These are phyloP conservation scores for Knoxdaviesia proteae DNA, from an alignment of 2,329 filamentous ascomycete species.

Conservation along the genomic window DNA sequence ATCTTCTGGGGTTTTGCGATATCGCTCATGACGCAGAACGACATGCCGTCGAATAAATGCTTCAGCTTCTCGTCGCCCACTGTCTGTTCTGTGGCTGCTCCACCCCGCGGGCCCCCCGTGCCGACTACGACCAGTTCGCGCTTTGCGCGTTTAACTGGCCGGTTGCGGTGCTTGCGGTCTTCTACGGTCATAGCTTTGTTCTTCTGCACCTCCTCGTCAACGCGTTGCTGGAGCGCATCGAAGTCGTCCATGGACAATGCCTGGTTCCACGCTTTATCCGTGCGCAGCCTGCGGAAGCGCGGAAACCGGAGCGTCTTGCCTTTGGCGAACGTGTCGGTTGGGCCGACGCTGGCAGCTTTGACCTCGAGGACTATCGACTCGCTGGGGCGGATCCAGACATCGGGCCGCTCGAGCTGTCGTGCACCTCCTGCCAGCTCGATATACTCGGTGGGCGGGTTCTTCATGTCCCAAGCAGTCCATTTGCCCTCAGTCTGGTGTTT, in stretches of 20 bases:
- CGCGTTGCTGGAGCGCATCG: slow-evolving; percentile 43
- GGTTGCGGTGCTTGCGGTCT: slow-evolving; percentile 31
- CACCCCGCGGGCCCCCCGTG: slow-evolving; percentile 20
- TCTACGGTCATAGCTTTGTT: slow-evolving; percentile 57
- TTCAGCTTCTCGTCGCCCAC: neutral
- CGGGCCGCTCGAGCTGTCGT: slow-evolving; percentile 54
- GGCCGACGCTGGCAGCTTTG: slow-evolving; percentile 63
- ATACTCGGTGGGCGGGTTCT: slow-evolving; percentile 53
- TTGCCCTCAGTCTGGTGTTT: slow-evolving; percentile 73
- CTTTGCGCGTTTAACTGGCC: slow-evolving; percentile 39
- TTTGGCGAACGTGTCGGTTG: slow-evolving; percentile 58
- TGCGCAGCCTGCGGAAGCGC: slow-evolving; percentile 60
- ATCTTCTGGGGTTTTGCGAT: slow-evolving; percentile 48
- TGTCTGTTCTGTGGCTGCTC: too few species aligned
- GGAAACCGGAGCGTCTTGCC: slow-evolving; percentile 74
- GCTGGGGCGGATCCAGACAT: slow-evolving; percentile 79
- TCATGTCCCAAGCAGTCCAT: slow-evolving; percentile 70
- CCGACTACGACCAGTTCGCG: slow-evolving; percentile 53
- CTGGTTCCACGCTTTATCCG: slow-evolving; percentile 69
- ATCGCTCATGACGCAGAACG: slow-evolving; percentile 71
- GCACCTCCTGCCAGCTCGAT: slow-evolving; percentile 63
- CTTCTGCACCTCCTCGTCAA: slow-evolving; percentile 49
- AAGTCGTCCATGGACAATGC: slow-evolving; percentile 67
- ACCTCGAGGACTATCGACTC: slow-evolving; percentile 76
- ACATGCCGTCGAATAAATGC: slow-evolving; percentile 48